These are phyloP conservation scores for Veloporphyrellus conicus DNA, from an alignment of 1,284 basidiomycete species.

Conservation along the genomic window DNA sequence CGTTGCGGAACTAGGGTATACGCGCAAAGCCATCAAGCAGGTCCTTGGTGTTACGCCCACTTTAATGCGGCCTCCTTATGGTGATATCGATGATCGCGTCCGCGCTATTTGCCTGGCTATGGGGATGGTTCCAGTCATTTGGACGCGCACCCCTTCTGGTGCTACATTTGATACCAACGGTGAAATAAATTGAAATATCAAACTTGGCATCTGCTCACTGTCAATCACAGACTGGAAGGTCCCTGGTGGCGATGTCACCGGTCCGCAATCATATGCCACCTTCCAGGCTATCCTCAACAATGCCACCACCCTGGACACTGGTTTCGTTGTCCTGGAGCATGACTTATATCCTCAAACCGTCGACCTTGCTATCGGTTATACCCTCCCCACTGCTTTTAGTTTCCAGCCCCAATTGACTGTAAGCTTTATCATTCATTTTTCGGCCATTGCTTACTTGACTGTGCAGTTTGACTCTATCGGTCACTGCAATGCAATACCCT, in stretches of 20 bases:
- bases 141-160: constrained; percentile 60
- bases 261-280: constrained; percentile 48
- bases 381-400: constrained; percentile 64
- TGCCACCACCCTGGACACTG: constrained; percentile 53
- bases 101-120: constrained; percentile 79
- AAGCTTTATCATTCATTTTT: constrained; percentile 16
- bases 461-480: constrained; percentile 63
- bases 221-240: constrained; percentile 71
- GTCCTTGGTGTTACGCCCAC: constrained; percentile 79
- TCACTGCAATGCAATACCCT: constrained; percentile 51
- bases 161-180: constrained; percentile 79
- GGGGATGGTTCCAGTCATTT: constrained; percentile 78
- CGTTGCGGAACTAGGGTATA: constrained; percentile 92
- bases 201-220: neutral
- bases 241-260: constrained; percentile 64
- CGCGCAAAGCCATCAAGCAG: constrained; percentile 75
- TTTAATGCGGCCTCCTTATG: constrained; percentile 59
- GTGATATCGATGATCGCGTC: constrained; percentile 80
- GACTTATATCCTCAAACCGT: constrained; percentile 84
- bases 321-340: constrained; percentile 87
- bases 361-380: constrained; percentile 84
- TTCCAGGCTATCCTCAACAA: constrained; percentile 64
- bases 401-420: constrained; percentile 62
- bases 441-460: neutral
- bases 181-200: constrained; percentile 24